Conservation (phyloP, 169 alveolate genomes). For the Plasmodium gallinaceum region DNA sequence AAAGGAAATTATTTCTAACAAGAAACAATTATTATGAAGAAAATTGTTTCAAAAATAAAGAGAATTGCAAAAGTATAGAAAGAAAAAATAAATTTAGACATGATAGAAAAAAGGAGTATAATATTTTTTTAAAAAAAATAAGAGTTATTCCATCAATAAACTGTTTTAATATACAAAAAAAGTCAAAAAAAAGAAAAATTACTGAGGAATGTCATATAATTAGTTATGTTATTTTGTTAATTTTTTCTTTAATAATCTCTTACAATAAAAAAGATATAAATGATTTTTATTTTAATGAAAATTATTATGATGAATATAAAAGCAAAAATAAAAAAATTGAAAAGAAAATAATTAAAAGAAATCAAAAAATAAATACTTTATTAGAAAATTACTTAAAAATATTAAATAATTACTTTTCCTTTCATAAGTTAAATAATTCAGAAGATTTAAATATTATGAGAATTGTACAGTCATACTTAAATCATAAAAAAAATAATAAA, state of each 20-base stretch:
- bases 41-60: too few species aligned
- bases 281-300: conserved; percentile 55
- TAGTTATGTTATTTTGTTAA: background rate
- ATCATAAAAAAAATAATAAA: background rate
- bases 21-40: too few species aligned
- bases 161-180: background rate
- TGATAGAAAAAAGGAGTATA: background rate
- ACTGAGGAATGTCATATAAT: too few species aligned
- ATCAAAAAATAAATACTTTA: background rate
- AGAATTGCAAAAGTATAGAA: too few species aligned
- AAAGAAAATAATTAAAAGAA: background rate
- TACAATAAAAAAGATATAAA: conserved; percentile 38
- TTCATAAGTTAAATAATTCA: conserved; percentile 1
- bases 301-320: conserved; percentile 46
- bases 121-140: background rate
- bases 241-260: conserved; percentile 41
- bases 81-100: background rate
- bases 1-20: background rate
- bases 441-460: conserved; percentile 49
- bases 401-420: conserved; percentile 5
- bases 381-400: conserved; percentile 6
- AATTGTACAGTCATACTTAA: conserved; percentile 26
- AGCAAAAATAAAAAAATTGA: background rate
- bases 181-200: too few species aligned
- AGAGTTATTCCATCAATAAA: background rate